phyloP scores from a whole-genome alignment of 2,329 filamentous ascomycete genomes.

The Volutella citrinella region DNA sequence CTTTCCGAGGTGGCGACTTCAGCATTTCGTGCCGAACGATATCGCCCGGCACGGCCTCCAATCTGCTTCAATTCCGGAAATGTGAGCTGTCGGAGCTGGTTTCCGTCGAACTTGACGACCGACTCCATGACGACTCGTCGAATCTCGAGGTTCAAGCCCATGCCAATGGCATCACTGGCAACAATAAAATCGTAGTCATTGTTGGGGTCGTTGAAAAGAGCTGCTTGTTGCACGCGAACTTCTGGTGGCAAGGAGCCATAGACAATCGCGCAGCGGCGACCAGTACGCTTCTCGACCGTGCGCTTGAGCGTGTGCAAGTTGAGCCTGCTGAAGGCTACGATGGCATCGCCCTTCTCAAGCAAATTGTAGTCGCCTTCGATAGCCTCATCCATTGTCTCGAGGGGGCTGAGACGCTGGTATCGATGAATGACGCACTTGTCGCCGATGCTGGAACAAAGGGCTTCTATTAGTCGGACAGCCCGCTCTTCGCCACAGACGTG shows the following conservation, averaged over 20 bases:
- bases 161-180: constrained; percentile 93
- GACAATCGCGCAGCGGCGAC: constrained; percentile 82
- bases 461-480: constrained; percentile 72
- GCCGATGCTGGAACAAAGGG: constrained; percentile 74
- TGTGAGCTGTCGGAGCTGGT: constrained; percentile 53
- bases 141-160: constrained; percentile 92
- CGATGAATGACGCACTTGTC: constrained; percentile 79
- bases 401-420: constrained; percentile 79
- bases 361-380: constrained; percentile 61
- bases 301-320: constrained; percentile 77
- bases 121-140: constrained; percentile 87
- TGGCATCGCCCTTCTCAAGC: constrained; percentile 83
- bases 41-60: constrained; percentile 86
- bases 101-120: constrained; percentile 68
- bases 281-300: constrained; percentile 72
- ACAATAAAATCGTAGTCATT: constrained; percentile 95
- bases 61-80: constrained; percentile 91
- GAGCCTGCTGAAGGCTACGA: constrained; percentile 83
- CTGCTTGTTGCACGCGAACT: constrained; percentile 85
- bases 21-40: constrained; percentile 56
- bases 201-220: constrained; percentile 88
- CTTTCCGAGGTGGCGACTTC: constrained; percentile 2
- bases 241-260: constrained; percentile 92
- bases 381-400: constrained; percentile 63
- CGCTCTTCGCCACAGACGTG: constrained; percentile 92